These are phyloP conservation scores for Fusarium nisikadoi DNA, from an alignment of 2,329 filamentous ascomycete genomes.

Conservation along the genomic window DNA sequence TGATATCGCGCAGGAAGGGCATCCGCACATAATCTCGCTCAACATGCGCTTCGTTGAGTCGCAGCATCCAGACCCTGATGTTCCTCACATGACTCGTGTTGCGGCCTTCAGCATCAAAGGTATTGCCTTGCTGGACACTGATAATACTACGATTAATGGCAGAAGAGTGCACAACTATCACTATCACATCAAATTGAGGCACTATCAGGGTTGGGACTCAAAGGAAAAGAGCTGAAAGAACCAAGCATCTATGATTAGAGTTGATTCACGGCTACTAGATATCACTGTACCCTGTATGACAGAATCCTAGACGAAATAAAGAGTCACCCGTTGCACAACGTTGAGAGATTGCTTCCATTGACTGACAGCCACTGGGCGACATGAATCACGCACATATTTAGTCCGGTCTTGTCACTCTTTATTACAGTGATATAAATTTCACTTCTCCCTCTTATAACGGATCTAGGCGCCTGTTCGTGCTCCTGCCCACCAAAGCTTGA, in stretches of 20 bases:
- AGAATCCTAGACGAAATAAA: slow-evolving; percentile 14
- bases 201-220: not conserved
- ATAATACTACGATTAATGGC: not conserved
- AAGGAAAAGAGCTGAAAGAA: not conserved
- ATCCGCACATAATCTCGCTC: slow-evolving; percentile 20
- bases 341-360: slow-evolving; percentile 24
- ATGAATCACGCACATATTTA: slow-evolving; percentile 3
- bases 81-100: not conserved
- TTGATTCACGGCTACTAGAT: not conserved
- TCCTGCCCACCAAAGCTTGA: not conserved
- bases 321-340: slow-evolving; percentile 17
- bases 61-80: not conserved
- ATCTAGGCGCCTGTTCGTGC: slow-evolving; percentile 12
- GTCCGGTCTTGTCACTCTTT: slow-evolving; percentile 12
- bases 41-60: slow-evolving; percentile 33
- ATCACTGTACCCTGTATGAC: slow-evolving; percentile 9
- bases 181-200: slow-evolving; percentile 24
- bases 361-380: slow-evolving; percentile 11
- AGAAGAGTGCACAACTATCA: slow-evolving; percentile 8
- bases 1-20: slow-evolving; percentile 21
- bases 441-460: not conserved
- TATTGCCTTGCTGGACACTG: not conserved
- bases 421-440: not conserved
- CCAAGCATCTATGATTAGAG: not conserved
- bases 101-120: slow-evolving; percentile 27